A percentile compares a stretch with the other conserved stretches of the same genome.
phyloP scores from a whole-genome alignment of 2,329 filamentous ascomycete species.

The Botrytis hyacinthi region DNA sequence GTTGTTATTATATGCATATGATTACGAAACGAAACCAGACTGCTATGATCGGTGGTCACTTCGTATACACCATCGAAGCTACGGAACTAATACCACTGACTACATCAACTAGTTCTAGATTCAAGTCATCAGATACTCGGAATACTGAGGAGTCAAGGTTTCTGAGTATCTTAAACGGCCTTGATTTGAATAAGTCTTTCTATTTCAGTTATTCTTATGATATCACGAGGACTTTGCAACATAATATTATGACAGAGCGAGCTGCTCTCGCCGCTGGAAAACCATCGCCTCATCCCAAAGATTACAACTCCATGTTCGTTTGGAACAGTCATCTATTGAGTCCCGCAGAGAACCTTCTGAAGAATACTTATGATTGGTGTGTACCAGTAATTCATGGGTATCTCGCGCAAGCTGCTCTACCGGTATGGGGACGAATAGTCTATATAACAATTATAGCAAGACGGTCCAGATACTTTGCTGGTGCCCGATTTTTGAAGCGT shows the following conservation, averaged over 20 bases:
- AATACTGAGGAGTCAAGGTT: constrained; percentile 90
- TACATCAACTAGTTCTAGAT: constrained; percentile 62
- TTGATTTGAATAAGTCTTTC: constrained; percentile 87
- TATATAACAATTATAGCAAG: constrained; percentile 94
- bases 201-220: constrained; percentile 99
- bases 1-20: constrained; percentile 93
- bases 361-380: constrained; percentile 92
- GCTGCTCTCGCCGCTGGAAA: constrained; percentile 64
- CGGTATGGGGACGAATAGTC: constrained; percentile 82
- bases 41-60: constrained; percentile 93
- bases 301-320: constrained; percentile 94
- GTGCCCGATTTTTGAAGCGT: constrained; percentile 89
- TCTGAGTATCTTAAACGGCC: constrained; percentile 80
- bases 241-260: constrained; percentile 84
- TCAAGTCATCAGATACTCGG: constrained; percentile 67
- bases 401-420: constrained; percentile 83
- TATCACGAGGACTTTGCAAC: constrained; percentile 85
- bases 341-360: constrained; percentile 67
- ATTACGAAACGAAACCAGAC: constrained; percentile 96
- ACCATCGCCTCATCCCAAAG: constrained; percentile 55
- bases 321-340: constrained; percentile 91
- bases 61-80: constrained; percentile 90
- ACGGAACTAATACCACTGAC: constrained; percentile 90
- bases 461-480: constrained; percentile 88
- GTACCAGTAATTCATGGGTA: constrained; percentile 94